phyloP scores from a whole-genome alignment of 306 rosid species.

The Fagus sylvatica region DNA sequence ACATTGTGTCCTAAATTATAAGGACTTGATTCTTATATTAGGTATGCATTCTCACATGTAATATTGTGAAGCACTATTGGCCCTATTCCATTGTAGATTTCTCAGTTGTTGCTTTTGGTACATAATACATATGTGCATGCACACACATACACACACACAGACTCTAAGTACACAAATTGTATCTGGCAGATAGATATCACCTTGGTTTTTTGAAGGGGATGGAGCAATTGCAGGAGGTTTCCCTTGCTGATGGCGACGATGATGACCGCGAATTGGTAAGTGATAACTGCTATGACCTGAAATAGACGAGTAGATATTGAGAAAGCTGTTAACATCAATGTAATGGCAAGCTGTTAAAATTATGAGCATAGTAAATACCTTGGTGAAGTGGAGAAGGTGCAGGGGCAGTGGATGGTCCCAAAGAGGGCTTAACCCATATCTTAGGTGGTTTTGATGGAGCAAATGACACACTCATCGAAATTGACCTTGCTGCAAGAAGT shows the following conservation, averaged over 20 bases:
- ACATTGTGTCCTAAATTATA: not conserved
- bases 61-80: not conserved
- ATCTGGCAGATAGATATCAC: conserved; percentile 36
- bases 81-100: not conserved
- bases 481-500: conserved; percentile 56
- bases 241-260: conserved; percentile 35
- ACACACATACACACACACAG: not conserved
- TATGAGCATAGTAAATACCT: conserved; percentile 37
- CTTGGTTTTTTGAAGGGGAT: conserved; percentile 64
- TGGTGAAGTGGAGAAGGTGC: conserved; percentile 55
- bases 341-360: conserved; percentile 7
- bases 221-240: conserved; percentile 54
- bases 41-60: not conserved
- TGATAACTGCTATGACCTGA: conserved; percentile 49
- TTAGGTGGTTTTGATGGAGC: conserved; percentile 39
- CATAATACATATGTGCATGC: not conserved
- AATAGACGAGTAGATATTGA: conserved; percentile 29
- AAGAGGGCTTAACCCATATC: conserved; percentile 40
- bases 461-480: conserved; percentile 42
- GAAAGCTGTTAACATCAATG: conserved; percentile 8
- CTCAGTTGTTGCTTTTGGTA: not conserved
- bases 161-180: conserved; percentile 5
- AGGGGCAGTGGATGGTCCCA: conserved; percentile 44
- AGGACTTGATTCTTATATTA: not conserved
- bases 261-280: conserved; percentile 22